A percentile compares a stretch with the other conserved stretches of the same genome.
Conservation (phyloP, 352 stramenopile species). For the Halophytophthora polymorphica region DNA sequence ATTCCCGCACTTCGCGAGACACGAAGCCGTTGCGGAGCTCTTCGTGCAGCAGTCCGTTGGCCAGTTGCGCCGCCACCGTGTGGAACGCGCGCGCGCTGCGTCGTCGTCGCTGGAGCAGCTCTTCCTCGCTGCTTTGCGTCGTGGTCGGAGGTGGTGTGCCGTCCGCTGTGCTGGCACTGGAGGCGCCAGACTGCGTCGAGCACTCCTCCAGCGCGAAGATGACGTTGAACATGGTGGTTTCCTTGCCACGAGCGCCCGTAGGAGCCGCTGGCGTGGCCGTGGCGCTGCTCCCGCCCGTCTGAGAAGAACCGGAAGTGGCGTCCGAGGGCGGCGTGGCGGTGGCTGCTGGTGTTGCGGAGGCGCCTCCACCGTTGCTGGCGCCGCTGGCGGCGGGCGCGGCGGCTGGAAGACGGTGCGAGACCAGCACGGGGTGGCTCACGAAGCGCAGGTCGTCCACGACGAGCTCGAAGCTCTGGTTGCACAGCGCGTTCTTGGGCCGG, state of each 20-base stretch:
- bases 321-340: neutral
- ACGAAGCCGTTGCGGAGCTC: conserved; percentile 80
- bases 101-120: conserved; percentile 28
- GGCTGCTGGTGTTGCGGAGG: conserved; percentile 5
- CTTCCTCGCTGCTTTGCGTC: conserved; percentile 26
- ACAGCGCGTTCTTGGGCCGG: conserved; percentile 84
- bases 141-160: conserved; percentile 17
- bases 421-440: conserved; percentile 82
- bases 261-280: neutral
- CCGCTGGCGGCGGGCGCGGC: conserved; percentile 12
- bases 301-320: conserved; percentile 3
- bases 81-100: conserved; percentile 54
- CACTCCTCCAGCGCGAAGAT: conserved; percentile 79
- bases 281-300: conserved; percentile 4
- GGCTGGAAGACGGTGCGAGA: conserved; percentile 33
- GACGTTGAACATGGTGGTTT: conserved; percentile 89
- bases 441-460: conserved; percentile 86
- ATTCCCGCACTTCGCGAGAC: conserved; percentile 65
- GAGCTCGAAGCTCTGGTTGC: conserved; percentile 86
- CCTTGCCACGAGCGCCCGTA: conserved; percentile 20
- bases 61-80: conserved; percentile 65
- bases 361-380: conserved; percentile 4
- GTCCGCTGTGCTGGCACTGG: neutral
- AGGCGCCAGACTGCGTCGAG: conserved; percentile 5
- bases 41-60: conserved; percentile 80